These are phyloP conservation scores for Aspergillus candidus DNA, from an alignment of 2,329 filamentous ascomycete species.

Conservation along the genomic window DNA sequence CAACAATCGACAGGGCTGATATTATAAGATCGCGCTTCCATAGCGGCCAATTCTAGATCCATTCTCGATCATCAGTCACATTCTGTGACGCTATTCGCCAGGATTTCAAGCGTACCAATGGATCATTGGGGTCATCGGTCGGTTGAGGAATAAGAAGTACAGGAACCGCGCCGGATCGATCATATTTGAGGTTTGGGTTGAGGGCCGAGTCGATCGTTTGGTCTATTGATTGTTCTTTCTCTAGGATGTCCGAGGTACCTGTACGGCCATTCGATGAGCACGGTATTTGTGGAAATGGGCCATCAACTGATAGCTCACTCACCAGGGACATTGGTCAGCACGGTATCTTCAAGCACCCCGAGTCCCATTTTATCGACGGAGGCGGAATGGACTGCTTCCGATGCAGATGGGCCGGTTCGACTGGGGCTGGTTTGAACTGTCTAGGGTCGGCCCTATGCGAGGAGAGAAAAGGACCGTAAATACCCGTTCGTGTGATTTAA, in stretches of 20 bases:
- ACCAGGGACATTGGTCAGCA: constrained; percentile 69
- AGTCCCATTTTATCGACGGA: constrained; percentile 52
- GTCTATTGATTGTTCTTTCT: constrained; percentile 46
- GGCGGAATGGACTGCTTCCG: neutral
- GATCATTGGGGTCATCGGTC: constrained; percentile 84
- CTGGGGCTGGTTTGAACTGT: too few species aligned
- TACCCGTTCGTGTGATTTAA: too few species aligned
- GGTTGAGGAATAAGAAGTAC: constrained; percentile 88
- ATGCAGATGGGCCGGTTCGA: neutral
- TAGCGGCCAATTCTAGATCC: constrained; percentile 68
- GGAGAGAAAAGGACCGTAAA: too few species aligned
- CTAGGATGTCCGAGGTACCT: constrained; percentile 54
- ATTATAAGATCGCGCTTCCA: constrained; percentile 81
- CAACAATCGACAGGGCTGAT: constrained; percentile 67
- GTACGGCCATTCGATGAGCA: neutral
- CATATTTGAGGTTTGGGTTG: constrained; percentile 60
- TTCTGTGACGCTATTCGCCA: neutral
- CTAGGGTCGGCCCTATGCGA: too few species aligned
- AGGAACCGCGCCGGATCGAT: constrained; percentile 57
- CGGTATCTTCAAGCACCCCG: constrained; percentile 64
- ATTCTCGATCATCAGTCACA: neutral
- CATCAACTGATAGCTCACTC: constrained; percentile 20
- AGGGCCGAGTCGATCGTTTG: constrained; percentile 12
- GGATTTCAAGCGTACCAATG: constrained; percentile 49
- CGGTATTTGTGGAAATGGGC: neutral